Base-by-base conservation (phyloP, 2,329 filamentous ascomycete genomes). In the Diaporthe citriasiana region DNA sequence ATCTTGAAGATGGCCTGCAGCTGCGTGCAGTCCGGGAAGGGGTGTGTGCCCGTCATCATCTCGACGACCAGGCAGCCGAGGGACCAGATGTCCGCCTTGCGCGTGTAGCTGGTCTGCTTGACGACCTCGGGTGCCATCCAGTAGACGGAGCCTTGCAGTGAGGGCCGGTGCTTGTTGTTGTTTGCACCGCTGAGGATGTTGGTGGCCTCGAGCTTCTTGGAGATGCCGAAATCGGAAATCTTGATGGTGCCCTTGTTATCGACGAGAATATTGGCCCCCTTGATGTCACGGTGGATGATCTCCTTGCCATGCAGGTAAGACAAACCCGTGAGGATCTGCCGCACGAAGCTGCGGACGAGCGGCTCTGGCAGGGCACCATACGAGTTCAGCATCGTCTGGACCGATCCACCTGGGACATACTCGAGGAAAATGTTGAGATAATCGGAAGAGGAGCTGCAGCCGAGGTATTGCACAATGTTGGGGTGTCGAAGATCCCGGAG, bases 41-140 rank as follows among this genome's bases (percentile, higher is more conserved):
- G 97, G 82, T 98, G 97, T 57, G 92, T 93, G 72, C 97, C 97
- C 17, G 97, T 98, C 89, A 98, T 98, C 97, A 99, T 99, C 86
- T 99, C 97, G 33, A 99, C 96, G 19, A 99, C 95, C 69, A 99
- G 87, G 82, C 97, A 99, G 45, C 97, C 97, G 33, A 99, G 90
- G 59, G 95, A 98, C 97, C 97, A 99, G 79, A 99, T 99, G 80
- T 99, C 97, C 19, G 97, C 97, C 86, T 98, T 98, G 85, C 96
- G 95, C 7, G 96, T 98, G 85, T 99, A 98, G 8, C 95, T 95
- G 4, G 96, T 98, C 84, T 98, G 97, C 80, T 97, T 97, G 76
- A 99, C 97, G 27, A 99, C 97, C 85, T 99, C 97, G 12, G 97
- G 97, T 0, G 97, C 97, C 97, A 99, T 99, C 97, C 97, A 99